phyloP scores from a whole-genome alignment of 768 basidiomycete species.

The Kwoniella dejecticola region DNA sequence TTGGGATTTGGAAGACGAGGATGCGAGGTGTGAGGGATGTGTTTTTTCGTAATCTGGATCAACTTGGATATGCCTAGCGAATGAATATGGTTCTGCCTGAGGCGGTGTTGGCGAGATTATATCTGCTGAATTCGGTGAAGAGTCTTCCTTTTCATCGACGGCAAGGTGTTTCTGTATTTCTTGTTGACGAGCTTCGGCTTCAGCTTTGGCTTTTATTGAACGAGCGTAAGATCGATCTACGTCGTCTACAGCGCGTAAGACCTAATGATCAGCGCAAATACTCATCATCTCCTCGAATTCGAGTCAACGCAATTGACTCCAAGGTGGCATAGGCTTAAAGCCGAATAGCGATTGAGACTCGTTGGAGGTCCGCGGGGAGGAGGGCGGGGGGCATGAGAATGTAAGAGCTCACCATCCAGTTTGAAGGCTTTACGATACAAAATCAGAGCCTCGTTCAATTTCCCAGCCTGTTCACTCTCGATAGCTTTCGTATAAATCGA shows the following conservation, averaged over 20 bases:
- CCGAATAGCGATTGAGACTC: neutral
- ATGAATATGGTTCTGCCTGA: constrained; percentile 40
- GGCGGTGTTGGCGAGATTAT: constrained; percentile 40
- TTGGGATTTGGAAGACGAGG: constrained; percentile 2
- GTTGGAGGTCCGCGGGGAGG: no score
- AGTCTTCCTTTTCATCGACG: neutral
- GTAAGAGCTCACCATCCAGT: constrained; percentile 62
- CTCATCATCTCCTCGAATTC: no score
- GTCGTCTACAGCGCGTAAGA: constrained; percentile 55
- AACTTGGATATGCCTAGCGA: constrained; percentile 48
- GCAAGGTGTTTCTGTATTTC: neutral
- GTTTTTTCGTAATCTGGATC: constrained; percentile 45
- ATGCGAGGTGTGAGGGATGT: neutral
- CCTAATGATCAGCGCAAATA: no score
- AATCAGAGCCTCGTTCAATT: constrained; percentile 72
- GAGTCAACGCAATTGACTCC: no score
- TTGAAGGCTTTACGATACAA: constrained; percentile 81
- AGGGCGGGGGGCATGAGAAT: no score
- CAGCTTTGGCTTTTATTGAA: neutral
- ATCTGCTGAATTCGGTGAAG: constrained; percentile 38
- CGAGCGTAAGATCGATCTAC: constrained; percentile 70
- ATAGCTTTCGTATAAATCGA: constrained; percentile 71
- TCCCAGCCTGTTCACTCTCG: constrained; percentile 69
- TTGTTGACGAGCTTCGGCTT: neutral
- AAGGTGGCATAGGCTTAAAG: neutral